Percentiles rank a stretch among this genome's conserved stretches.
These are phyloP conservation scores for Chimonanthus salicifolius DNA, from an alignment of 164 flowering plant genomes.

Conservation along the genomic window DNA sequence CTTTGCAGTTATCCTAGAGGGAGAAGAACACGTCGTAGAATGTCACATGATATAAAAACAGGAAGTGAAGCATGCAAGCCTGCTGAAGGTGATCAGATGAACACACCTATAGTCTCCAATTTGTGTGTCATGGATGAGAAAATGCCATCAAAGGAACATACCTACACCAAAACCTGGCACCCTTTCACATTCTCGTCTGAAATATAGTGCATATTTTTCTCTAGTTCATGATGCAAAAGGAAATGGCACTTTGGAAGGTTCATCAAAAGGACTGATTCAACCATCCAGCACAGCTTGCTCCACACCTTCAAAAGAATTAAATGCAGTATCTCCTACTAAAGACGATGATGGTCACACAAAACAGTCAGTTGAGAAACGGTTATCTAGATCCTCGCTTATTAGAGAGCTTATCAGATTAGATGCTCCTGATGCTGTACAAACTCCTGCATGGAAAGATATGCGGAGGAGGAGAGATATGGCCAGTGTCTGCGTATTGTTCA, in stretches of 20 bases:
- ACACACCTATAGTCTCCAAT: background rate
- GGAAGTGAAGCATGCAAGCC: background rate
- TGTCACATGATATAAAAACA: constrained; percentile 11
- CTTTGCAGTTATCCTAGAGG: constrained; percentile 24
- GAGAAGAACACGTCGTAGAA: constrained; percentile 31
- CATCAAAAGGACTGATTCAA: constrained; percentile 24
- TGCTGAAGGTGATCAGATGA: background rate
- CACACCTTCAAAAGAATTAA: constrained; percentile 39
- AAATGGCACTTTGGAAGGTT: constrained; percentile 18
- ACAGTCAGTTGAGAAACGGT: constrained; percentile 40
- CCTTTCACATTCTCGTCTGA: constrained; percentile 8
- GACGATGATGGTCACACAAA: constrained; percentile 55
- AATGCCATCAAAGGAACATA: background rate
- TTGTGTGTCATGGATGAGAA: constrained; percentile 14
- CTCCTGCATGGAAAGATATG: constrained; percentile 29
- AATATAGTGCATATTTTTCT: constrained; percentile 9
- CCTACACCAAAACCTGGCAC: constrained; percentile 3
- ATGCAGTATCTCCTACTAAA: constrained; percentile 68
- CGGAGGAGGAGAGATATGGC: constrained; percentile 68
- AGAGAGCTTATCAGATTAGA: constrained; percentile 41
- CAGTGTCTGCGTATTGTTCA: constrained; percentile 57
- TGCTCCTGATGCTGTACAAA: constrained; percentile 15
- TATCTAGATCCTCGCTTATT: constrained; percentile 30
- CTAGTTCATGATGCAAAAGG: constrained; percentile 13
- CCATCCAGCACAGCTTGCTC: constrained; percentile 28